phyloP scores from a whole-genome alignment of 2,329 filamentous ascomycete genomes.

The Phaeophleospora eucalypticola region DNA sequence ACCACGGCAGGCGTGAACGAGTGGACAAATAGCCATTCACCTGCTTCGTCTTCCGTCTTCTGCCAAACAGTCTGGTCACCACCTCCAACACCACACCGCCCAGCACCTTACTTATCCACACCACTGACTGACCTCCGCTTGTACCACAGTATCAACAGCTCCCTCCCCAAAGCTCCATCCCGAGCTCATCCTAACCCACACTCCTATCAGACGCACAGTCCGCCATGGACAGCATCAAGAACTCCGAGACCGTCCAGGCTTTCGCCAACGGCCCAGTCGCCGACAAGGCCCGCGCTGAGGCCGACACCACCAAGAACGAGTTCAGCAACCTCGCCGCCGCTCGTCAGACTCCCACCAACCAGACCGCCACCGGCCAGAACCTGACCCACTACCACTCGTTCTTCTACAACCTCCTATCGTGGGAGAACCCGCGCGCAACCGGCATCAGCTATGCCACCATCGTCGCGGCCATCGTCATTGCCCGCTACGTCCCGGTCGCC shows the following conservation, averaged over 20 bases:
- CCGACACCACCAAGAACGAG: conserved; percentile 53
- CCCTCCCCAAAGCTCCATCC: not conserved
- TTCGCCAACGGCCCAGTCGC: conserved; percentile 52
- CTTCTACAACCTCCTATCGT: conserved; percentile 63
- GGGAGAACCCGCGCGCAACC: conserved; percentile 63
- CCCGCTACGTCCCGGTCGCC: conserved; percentile 59
- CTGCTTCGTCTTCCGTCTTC: not conserved
- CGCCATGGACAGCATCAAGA: conserved; percentile 46
- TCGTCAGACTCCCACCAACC: conserved; percentile 50
- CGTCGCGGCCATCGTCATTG: conserved; percentile 58
- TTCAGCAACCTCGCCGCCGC: conserved; percentile 55
- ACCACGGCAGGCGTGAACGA: too few species aligned
- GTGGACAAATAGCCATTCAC: too few species aligned
- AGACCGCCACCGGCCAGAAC: conserved; percentile 57
- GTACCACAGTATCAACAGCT: not conserved
- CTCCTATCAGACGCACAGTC: conserved; percentile 42
- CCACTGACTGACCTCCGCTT: too few species aligned
- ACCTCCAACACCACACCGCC: not conserved
- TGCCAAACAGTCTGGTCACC: not conserved
- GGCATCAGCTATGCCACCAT: conserved; percentile 56
- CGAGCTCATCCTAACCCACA: conserved; percentile 13
- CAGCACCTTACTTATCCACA: too few species aligned
- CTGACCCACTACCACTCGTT: conserved; percentile 65
- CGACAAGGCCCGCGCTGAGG: conserved; percentile 54
- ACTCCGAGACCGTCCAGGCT: conserved; percentile 49